These are phyloP conservation scores for Brettanomyces custersianus DNA, from an alignment of 805 yeast genomes.

Conservation along the genomic window DNA sequence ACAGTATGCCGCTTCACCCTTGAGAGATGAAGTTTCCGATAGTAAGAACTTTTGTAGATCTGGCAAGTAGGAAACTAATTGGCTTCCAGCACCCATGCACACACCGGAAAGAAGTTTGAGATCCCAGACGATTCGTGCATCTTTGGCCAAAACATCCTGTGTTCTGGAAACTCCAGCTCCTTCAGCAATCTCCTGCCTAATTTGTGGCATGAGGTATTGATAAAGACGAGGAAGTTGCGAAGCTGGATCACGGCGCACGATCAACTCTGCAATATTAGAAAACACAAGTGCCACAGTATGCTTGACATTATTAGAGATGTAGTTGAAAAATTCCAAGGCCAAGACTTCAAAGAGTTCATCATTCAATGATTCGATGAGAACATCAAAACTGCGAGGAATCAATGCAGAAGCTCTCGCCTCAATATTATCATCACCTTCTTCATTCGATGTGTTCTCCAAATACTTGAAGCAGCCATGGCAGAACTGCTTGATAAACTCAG, in stretches of 20 bases:
- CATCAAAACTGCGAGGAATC: constrained; percentile 30
- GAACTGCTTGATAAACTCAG: constrained; percentile 46
- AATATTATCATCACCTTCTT: constrained; percentile 38
- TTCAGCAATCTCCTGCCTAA: constrained; percentile 66
- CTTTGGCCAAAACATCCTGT: constrained; percentile 64
- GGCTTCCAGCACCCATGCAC: constrained; percentile 55
- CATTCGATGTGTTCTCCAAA: constrained; percentile 62
- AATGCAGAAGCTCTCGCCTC: constrained; percentile 38
- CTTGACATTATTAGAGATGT: constrained; percentile 48
- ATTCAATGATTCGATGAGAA: constrained; percentile 50
- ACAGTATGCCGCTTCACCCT: constrained; percentile 56
- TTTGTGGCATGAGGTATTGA: constrained; percentile 37
- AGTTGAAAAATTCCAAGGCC: constrained; percentile 41
- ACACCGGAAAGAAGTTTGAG: constrained; percentile 61
- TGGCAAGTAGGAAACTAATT: constrained; percentile 32
- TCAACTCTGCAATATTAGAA: constrained; percentile 63
- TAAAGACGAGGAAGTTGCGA: constrained; percentile 36
- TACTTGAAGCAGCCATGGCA: constrained; percentile 51
- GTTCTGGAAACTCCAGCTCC: constrained; percentile 72
- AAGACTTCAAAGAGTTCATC: constrained; percentile 42
- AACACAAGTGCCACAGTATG: constrained; percentile 57
- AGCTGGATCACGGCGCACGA: constrained; percentile 56
- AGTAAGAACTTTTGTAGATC: constrained; percentile 43
- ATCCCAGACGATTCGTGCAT: constrained; percentile 66
- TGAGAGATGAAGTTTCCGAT: constrained; percentile 29